Percentiles rank a stretch among this genome's conserved stretches.
These are phyloP conservation scores for Phalaenopsis aphrodite DNA, from an alignment of 106 monocot species.

Conservation along the genomic window DNA sequence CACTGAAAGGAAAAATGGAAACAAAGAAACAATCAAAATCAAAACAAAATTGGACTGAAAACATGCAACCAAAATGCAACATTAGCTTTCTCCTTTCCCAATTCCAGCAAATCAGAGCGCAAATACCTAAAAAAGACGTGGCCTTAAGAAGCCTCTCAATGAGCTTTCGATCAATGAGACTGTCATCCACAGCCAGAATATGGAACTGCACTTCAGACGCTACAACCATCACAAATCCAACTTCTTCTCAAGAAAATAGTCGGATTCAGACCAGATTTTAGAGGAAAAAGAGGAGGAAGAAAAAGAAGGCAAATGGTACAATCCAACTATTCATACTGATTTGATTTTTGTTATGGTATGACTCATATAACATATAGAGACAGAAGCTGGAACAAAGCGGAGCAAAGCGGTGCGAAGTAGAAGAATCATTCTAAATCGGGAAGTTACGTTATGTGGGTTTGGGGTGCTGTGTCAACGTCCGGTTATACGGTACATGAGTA, in stretches of 20 bases:
- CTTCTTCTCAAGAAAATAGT: not conserved
- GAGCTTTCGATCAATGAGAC: constrained; percentile 46
- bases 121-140: constrained; percentile 44
- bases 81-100: no score
- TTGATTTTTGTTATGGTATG: no score
- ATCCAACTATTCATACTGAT: not conserved
- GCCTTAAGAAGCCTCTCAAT: constrained; percentile 49
- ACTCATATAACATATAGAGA: no score
- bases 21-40: not conserved
- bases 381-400: no score
- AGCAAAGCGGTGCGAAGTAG: no score
- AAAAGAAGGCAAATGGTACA: not conserved
- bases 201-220: constrained; percentile 26
- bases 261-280: not conserved
- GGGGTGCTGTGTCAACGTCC: no score
- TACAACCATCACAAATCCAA: constrained; percentile 9
- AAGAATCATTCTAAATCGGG: no score
- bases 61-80: not conserved
- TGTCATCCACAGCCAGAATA: constrained; percentile 61
- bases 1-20: constrained; percentile 19
- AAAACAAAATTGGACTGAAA: not conserved
- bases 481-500: no score
- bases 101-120: not conserved
- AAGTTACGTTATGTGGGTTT: no score
- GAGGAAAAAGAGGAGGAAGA: not conserved